These are phyloP conservation scores for Triticum aestivum DNA, from an alignment of 176 grass and related monocot species.

Conservation along the genomic window DNA sequence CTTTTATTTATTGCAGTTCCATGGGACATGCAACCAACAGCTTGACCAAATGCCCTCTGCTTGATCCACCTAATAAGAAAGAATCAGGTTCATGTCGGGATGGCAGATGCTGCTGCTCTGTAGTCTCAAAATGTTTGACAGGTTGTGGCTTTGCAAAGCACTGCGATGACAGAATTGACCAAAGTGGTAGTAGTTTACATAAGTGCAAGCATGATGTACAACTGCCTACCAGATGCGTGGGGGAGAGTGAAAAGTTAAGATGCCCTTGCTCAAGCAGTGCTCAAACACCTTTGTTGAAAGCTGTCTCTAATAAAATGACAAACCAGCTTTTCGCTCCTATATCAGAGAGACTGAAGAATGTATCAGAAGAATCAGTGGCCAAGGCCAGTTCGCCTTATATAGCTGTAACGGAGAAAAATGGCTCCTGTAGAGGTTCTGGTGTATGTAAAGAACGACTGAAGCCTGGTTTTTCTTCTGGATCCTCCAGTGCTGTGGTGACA, in stretches of 20 bases:
- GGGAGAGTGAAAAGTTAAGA: constrained; percentile 47
- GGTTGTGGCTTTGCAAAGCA: constrained; percentile 38
- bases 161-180: constrained; percentile 37
- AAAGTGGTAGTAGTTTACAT: constrained; percentile 30
- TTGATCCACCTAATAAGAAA: constrained; percentile 46
- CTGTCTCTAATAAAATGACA: constrained; percentile 45
- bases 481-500: constrained; percentile 69
- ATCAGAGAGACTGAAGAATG: constrained; percentile 29
- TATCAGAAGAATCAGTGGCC: constrained; percentile 33
- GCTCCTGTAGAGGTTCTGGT: constrained; percentile 33
- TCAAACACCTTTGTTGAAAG: constrained; percentile 44
- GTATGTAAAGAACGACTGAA: constrained; percentile 38
- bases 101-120: constrained; percentile 48
- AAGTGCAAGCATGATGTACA: constrained; percentile 22
- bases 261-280: constrained; percentile 51
- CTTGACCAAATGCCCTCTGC: constrained; percentile 22
- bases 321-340: constrained; percentile 36
- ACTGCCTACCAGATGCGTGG: constrained; percentile 38
- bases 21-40: constrained; percentile 38
- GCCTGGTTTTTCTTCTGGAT: constrained; percentile 76
- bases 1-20: constrained; percentile 48
- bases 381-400: constrained; percentile 26
- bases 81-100: constrained; percentile 31
- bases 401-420: constrained; percentile 28
- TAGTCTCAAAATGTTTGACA: constrained; percentile 42